Conservation (phyloP, 2,329 filamentous ascomycete species). For the Dactylonectria macrodidyma region DNA sequence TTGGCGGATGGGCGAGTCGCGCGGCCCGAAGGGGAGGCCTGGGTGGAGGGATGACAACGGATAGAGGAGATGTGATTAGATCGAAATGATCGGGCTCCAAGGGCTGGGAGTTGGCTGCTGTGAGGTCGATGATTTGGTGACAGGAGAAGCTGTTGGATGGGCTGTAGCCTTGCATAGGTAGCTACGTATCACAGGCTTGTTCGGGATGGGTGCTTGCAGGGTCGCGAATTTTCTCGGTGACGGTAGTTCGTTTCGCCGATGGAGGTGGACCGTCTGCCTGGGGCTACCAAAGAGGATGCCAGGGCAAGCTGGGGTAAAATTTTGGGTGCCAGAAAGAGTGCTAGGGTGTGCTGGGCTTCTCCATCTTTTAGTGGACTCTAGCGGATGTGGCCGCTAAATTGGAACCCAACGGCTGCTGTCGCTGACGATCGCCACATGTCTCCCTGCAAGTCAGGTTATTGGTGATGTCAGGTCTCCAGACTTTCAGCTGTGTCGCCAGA, state of each 20-base stretch:
- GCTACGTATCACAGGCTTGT: conserved; percentile 14
- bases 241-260: conserved; percentile 50
- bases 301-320: not conserved
- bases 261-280: conserved; percentile 8
- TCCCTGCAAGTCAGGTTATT: conserved; percentile 42
- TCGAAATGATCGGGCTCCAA: not conserved
- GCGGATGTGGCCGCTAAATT: conserved; percentile 30
- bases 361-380: conserved; percentile 6
- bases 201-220: conserved; percentile 14
- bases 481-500: conserved; percentile 27
- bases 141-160: not conserved
- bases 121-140: conserved; percentile 1
- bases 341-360: not conserved
- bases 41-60: not conserved
- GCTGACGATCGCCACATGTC: conserved; percentile 40
- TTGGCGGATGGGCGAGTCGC: conserved; percentile 45
- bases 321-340: not conserved
- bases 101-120: not conserved
- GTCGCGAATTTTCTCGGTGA: conserved; percentile 42
- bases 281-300: no score
- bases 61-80: not conserved
- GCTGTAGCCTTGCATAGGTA: conserved; percentile 25
- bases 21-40: conserved; percentile 3
- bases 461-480: conserved; percentile 48
- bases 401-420: conserved; percentile 29